Percentiles rank a stretch among this genome's conserved stretches.
These are phyloP conservation scores for Xerocomellus dryophilus DNA, from an alignment of 768 basidiomycete genomes.

Conservation along the genomic window DNA sequence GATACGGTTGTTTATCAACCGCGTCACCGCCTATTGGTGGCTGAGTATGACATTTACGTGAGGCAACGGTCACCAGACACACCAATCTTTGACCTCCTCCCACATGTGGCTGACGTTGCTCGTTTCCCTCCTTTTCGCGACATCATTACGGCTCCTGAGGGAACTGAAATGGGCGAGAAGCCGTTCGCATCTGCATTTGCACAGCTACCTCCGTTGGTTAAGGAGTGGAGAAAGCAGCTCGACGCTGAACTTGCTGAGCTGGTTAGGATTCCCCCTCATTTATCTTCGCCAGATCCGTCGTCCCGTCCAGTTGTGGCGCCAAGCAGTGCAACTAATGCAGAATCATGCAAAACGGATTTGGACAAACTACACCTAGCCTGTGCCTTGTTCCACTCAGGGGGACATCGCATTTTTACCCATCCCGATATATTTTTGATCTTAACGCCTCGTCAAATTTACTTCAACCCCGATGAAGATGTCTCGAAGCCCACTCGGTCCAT, in stretches of 20 bases:
- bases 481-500: not conserved
- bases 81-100: not conserved
- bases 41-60: not conserved
- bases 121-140: not conserved
- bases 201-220: not conserved
- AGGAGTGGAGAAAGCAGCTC: not conserved
- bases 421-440: not conserved
- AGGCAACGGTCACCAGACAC: not conserved
- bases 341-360: not conserved
- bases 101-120: not conserved
- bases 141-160: not conserved
- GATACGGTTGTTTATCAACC: not conserved
- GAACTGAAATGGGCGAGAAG: not conserved
- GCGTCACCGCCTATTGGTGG: not conserved
- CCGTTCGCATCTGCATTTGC: not conserved
- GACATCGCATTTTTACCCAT: not conserved
- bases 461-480: not conserved
- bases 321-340: not conserved
- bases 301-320: not conserved
- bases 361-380: constrained; percentile 9
- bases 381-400: not conserved
- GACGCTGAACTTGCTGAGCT: not conserved
- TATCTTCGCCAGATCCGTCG: not conserved
- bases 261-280: not conserved
- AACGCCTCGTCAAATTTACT: too few species aligned